phyloP scores from a whole-genome alignment of 345 rosid genomes.

The Heritiera fomes region DNA sequence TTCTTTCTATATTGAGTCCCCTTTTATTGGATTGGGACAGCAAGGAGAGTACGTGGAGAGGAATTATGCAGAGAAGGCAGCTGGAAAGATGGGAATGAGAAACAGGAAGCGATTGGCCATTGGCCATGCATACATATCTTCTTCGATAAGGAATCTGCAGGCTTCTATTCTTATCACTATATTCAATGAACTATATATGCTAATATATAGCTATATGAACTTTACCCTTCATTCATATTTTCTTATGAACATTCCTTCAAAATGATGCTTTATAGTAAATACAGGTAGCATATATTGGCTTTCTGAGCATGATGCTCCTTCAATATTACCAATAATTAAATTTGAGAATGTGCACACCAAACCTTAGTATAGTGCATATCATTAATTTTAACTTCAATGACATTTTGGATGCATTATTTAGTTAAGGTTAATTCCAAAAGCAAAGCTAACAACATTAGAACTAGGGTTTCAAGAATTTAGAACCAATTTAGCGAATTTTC shows the following conservation, averaged over 20 bases:
- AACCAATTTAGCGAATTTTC: no score
- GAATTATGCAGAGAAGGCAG: constrained; percentile 17
- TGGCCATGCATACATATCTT: constrained; percentile 26
- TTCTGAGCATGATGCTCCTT: not conserved
- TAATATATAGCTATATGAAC: no score
- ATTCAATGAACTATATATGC: not conserved
- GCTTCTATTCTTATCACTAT: not conserved
- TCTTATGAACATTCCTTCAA: not conserved
- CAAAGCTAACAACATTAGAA: not conserved
- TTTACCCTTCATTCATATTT: no score
- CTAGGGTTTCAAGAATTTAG: no score
- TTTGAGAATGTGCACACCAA: not conserved
- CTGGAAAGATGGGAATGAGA: not conserved
- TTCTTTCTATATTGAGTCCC: not conserved
- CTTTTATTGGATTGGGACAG: constrained; percentile 34
- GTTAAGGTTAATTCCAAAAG: not conserved
- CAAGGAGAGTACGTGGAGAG: constrained; percentile 29
- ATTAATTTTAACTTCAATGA: not conserved
- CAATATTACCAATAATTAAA: not conserved
- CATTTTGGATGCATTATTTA: not conserved
- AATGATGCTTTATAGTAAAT: not conserved
- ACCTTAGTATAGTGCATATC: not conserved
- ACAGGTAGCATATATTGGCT: not conserved
- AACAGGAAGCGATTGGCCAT: not conserved
- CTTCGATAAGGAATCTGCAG: constrained; percentile 32